Base-by-base conservation (phyloP, 345 rosid genomes). In the Trapa bicornis region DNA sequence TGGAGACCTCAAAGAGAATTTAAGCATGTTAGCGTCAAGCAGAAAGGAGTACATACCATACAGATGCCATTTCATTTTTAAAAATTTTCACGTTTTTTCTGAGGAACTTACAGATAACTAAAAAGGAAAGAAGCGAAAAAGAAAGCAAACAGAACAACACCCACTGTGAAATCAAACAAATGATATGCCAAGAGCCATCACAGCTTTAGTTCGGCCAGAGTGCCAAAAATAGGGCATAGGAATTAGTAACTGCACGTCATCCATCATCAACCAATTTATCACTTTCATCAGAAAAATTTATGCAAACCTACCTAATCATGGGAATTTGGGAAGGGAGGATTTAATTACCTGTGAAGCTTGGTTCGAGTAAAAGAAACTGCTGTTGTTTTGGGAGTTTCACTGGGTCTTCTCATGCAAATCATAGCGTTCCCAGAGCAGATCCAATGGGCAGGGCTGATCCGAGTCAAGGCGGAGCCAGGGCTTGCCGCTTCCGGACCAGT, bases 401-500 rank as follows among this genome's bases (percentile, higher is more conserved):
- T 68, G 78, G 3, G 80, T 57, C 33, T 74, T 78, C 57, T 85
- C 81, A 75, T 82, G 83, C 78, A 88, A 72, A 61, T 88, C 91
- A 67, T 88, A 88, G 33, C 87, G 89, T 10, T 84, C 80, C 95
- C 95, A 88, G 0, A 84, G 73, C 8, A 78, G 77, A 35, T 88
- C 95, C 29, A 88, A 75, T 1, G 91, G 91, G 71, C 95, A 88
- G 35, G 91, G 80, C 56, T 75, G 76, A 73, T 82, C 77, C 0
- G 95, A 82, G 71, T 84, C 91, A 10, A 88, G 83, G 76, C 95
- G 76, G 61, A 82, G 73, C 95, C 95, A 88, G 8, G 91, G 95
- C 75, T 88, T 88, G 54, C 95, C 95, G 71, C 89, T 84, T 53
- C 95, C 95, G 14, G 95, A 88, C 95, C 95, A 88, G 75, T 88